Evolutionary conservation across 345 rosid species (phyloP), one percentile per base, ranked within the genome.

Genomic region (Rhizophora apiculata): DNA sequence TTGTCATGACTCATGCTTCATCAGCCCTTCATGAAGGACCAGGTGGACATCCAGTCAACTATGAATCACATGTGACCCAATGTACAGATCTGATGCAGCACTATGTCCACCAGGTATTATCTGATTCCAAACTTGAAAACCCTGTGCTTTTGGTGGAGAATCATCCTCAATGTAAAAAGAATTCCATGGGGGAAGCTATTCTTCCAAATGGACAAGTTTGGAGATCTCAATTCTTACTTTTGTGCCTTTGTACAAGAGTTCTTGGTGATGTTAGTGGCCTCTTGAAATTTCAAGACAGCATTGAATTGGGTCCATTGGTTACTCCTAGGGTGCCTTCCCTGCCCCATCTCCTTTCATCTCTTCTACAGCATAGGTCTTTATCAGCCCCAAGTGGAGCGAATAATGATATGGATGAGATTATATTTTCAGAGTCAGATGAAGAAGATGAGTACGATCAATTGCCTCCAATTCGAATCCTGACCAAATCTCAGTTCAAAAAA

Each of bases 181-280:
- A 95, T 80, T 64, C 67, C 32, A 74, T 65, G 67, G 99, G 97
- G 55, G 89, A 95, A 74, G 80, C 30, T 27, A 73, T 92, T 74
- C 96, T 95, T 81, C 99, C 90, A 20, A 86, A 90, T 73, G 96
- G 96, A 24, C 84, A 80, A 81, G 88, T 80, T 57, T 95, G 99
- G 97, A 90, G 78, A 82, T 84, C 89, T 68, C 91, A 81, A 36
- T 87, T 95, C 68, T 72, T 92, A 67, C 74, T 95, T 59, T 75
- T 86, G 34, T 90, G 91, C 75, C 55, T 83, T 10, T 87, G 91
- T 67, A 87, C 82, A 71, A 95, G 92, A 84, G 85, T 87, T 74
- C 96, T 95, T 64, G 83, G 82, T 61, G 96, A 92, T 82, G 91
- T 85, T 48, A 91, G 82, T 52, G 70, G 74, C 65, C 78, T 92